phyloP scores from a whole-genome alignment of 176 grass and related monocot genomes.

The Cenchrus americanus region DNA sequence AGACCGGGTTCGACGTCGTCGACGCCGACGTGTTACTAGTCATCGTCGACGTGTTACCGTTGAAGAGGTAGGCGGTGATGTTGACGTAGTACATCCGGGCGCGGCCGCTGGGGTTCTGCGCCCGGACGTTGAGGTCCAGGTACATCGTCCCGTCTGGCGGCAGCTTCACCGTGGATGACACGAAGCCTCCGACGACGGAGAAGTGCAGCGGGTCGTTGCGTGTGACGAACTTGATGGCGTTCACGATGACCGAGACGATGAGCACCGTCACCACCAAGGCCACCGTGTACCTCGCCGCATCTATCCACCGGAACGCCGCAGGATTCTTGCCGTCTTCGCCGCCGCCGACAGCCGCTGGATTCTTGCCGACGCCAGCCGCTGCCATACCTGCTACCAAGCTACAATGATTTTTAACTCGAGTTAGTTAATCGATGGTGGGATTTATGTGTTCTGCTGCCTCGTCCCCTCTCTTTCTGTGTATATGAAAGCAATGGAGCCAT shows the following conservation, averaged over 20 bases:
- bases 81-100: background rate
- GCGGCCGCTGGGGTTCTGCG: background rate
- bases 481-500: too few relatives aligned
- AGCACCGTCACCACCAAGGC: background rate
- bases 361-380: too few relatives aligned
- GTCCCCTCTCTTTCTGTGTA: too few relatives aligned
- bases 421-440: too few relatives aligned
- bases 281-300: background rate
- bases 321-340: background rate
- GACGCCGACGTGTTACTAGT: background rate
- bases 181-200: background rate
- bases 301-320: background rate
- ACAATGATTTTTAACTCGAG: too few relatives aligned
- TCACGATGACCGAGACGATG: background rate
- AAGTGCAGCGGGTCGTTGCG: background rate
- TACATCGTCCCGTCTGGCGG: too few relatives aligned
- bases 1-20: fast-evolving
- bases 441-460: too few relatives aligned
- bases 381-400: too few relatives aligned
- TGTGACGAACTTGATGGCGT: background rate
- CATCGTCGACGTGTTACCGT: background rate
- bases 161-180: too few relatives aligned
- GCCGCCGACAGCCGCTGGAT: too few relatives aligned
- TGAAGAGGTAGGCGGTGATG: background rate
- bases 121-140: background rate